Percentiles rank a stretch among this genome's conserved stretches.
Conservation (phyloP, 1,139 yeast genomes). For the Wickerhamomyces sp. region DNA sequence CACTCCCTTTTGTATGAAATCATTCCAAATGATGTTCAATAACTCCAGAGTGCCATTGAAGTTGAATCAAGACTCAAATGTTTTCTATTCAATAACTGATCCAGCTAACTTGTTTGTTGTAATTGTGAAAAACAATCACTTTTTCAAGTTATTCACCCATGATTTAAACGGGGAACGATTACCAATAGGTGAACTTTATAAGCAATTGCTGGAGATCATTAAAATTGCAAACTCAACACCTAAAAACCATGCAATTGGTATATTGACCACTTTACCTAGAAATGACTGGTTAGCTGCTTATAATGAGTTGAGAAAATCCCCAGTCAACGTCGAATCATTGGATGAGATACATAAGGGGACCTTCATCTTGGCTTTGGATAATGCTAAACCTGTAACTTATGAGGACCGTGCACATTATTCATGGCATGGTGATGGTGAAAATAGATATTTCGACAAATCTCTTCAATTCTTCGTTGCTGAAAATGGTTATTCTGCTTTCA, state of each 20-base stretch:
- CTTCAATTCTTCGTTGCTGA: slow-evolving; percentile 76
- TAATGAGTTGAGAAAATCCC: slow-evolving; percentile 50
- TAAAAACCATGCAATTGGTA: slow-evolving; percentile 60
- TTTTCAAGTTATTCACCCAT: slow-evolving; percentile 76
- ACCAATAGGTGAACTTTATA: slow-evolving; percentile 58
- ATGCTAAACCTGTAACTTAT: slow-evolving; percentile 65
- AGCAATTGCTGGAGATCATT: slow-evolving; percentile 56
- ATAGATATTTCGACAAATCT: slow-evolving; percentile 92
- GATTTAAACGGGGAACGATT: slow-evolving; percentile 45
- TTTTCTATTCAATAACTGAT: slow-evolving; percentile 37
- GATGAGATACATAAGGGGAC: slow-evolving; percentile 73
- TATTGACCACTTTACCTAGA: slow-evolving; percentile 80
- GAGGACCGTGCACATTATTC: slow-evolving; percentile 82
- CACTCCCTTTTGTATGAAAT: slow-evolving; percentile 89
- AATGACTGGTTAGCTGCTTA: slow-evolving; percentile 73
- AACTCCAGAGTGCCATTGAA: slow-evolving; percentile 75
- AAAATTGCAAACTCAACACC: slow-evolving; percentile 31
- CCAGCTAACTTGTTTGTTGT: slow-evolving; percentile 65
- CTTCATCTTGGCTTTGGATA: slow-evolving; percentile 78
- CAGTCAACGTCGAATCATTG: slow-evolving; percentile 52
- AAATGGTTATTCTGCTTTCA: slow-evolving; percentile 86
- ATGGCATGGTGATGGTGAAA: slow-evolving; percentile 94
- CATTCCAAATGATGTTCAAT: slow-evolving; percentile 88
- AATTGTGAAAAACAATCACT: slow-evolving; percentile 72
- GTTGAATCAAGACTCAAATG: slow-evolving; percentile 52